phyloP scores from a whole-genome alignment of 805 yeast genomes.

The Saccharomycopsis selenospora region DNA sequence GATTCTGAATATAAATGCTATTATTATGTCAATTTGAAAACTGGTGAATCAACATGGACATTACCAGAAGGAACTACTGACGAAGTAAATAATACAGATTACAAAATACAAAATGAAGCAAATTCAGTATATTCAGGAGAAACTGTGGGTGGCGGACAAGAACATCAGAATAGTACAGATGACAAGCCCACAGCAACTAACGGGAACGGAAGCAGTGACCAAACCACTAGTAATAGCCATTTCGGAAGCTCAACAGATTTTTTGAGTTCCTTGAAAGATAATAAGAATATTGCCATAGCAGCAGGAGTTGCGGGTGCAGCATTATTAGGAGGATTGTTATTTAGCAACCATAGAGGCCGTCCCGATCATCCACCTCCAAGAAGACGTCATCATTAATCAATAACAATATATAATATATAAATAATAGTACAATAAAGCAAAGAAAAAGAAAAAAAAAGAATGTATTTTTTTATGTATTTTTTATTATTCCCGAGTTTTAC shows the following conservation, averaged over 20 bases:
- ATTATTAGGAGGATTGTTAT: neutral
- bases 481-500: no score
- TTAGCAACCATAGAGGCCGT: neutral
- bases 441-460: no score
- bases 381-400: no score
- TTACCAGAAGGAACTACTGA: neutral
- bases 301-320: constrained; percentile 2
- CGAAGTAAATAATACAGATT: neutral
- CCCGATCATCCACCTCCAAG: constrained; percentile 1
- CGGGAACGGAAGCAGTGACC: neutral
- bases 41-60: neutral
- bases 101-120: constrained; percentile 1
- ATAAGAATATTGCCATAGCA: neutral
- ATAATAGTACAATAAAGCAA: no score
- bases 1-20: neutral
- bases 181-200: neutral
- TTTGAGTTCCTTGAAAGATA: neutral
- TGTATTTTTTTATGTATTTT: no score
- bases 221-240: no score
- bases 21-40: neutral
- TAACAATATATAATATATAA: no score
- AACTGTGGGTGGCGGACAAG: neutral
- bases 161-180: neutral
- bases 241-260: neutral
- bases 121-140: constrained; percentile 2